A percentile compares a stretch with the other conserved stretches of the same genome.
Evolutionary conservation across 768 basidiomycete genomes (phyloP).

Genomic region (Amanita brunnescens): DNA sequence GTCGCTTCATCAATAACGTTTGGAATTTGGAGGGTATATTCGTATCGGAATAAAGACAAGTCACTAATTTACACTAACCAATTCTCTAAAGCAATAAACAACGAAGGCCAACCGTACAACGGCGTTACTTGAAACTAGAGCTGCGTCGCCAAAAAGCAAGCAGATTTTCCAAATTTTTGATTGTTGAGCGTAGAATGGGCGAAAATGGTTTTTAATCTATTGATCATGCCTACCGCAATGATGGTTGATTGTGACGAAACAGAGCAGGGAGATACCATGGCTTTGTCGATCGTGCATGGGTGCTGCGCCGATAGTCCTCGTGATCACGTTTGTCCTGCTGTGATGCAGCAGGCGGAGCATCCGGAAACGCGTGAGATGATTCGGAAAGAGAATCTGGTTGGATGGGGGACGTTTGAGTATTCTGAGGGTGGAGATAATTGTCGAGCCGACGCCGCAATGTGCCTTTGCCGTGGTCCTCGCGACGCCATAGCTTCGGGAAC

Average conservation of each 20-base stretch:
- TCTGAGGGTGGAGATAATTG: not conserved
- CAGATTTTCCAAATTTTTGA: not conserved
- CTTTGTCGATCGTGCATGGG: not conserved
- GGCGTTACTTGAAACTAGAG: not conserved
- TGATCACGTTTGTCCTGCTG: not conserved
- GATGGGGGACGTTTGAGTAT: not conserved
- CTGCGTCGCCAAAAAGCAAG: not conserved
- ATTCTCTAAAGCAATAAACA: not conserved
- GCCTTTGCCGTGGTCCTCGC: not conserved
- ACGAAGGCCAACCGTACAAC: not conserved
- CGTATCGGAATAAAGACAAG: not conserved
- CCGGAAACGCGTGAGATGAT: not conserved
- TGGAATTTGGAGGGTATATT: not conserved
- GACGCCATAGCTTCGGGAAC: not conserved
- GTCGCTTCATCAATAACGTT: not conserved
- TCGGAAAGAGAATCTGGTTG: not conserved
- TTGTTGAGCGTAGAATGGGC: not conserved
- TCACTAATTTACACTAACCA: not conserved
- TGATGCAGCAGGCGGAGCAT: not conserved
- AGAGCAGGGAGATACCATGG: not conserved
- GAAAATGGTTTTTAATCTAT: not conserved
- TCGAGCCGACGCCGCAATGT: not conserved
- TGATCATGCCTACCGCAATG: not conserved
- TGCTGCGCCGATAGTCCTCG: not conserved
- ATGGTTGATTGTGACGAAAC: not conserved